These are phyloP conservation scores for Chaetomiaceae sp. DNA, from an alignment of 2,329 filamentous ascomycete species.

Conservation along the genomic window DNA sequence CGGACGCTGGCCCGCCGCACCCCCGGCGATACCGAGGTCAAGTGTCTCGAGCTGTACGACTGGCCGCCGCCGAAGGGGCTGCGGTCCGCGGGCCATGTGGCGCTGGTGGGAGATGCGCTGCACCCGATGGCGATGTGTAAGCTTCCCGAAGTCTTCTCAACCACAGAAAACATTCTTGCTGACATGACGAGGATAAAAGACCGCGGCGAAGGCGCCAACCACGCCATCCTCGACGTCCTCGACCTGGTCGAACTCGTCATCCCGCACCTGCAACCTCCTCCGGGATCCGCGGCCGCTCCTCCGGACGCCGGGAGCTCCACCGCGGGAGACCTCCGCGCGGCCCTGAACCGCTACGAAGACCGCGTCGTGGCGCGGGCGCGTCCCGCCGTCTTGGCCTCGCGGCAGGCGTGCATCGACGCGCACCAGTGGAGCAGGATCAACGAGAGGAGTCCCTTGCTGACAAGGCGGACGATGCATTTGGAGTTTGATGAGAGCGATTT, in stretches of 20 bases:
- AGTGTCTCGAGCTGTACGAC: slow-evolving; percentile 45
- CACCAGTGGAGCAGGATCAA: slow-evolving; percentile 45
- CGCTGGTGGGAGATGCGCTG: slow-evolving; percentile 51
- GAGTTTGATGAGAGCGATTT: slow-evolving; percentile 28
- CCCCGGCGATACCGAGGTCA: slow-evolving; percentile 39
- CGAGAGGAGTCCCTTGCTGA: slow-evolving; percentile 35
- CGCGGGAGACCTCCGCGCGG: slow-evolving; percentile 24
- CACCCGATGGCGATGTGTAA: slow-evolving; percentile 59
- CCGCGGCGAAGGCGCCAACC: slow-evolving; percentile 55
- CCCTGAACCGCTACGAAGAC: slow-evolving; percentile 41
- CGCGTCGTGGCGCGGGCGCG: slow-evolving; percentile 40
- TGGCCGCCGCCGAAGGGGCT: slow-evolving; percentile 39
- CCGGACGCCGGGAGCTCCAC: not conserved
- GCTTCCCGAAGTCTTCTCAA: slow-evolving; percentile 22
- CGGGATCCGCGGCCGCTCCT: too few species aligned
- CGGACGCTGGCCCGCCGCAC: slow-evolving; percentile 38
- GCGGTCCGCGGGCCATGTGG: slow-evolving; percentile 38
- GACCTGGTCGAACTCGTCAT: slow-evolving; percentile 38
- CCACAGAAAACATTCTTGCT: not conserved
- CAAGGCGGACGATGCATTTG: slow-evolving; percentile 35
- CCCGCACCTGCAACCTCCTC: slow-evolving; percentile 17
- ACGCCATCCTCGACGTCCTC: slow-evolving; percentile 49
- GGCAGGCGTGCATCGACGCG: slow-evolving; percentile 51
- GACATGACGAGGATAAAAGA: slow-evolving; percentile 33
- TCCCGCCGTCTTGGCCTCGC: slow-evolving; percentile 45